Percentiles rank a stretch among this genome's conserved stretches.
Conservation (phyloP, 805 yeast genomes). For the Saccharomycopsis sp. region DNA sequence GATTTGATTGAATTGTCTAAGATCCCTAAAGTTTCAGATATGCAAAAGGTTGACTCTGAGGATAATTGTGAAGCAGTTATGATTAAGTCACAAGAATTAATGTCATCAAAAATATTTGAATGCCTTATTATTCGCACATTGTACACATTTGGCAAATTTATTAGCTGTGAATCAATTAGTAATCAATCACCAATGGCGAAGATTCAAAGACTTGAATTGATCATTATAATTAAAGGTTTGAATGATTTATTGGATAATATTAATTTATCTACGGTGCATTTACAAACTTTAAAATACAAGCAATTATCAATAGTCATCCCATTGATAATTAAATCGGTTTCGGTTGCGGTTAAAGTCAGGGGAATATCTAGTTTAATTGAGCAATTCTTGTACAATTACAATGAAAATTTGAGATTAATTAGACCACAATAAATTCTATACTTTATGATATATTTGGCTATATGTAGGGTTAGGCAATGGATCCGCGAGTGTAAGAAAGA, state of each 20-base stretch:
- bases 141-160: conserved; percentile 52
- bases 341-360: conserved; percentile 8
- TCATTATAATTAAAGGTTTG: conserved; percentile 39
- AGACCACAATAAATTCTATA: no score
- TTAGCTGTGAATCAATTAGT: conserved; percentile 55
- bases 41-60: neutral
- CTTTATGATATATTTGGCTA: no score
- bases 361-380: conserved; percentile 13
- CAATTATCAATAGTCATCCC: conserved; percentile 14
- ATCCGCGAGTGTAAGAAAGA: no score
- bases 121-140: conserved; percentile 53
- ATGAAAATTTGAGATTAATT: neutral
- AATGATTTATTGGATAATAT: conserved; percentile 23
- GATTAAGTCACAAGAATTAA: conserved; percentile 22
- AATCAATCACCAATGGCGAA: conserved; percentile 60
- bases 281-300: conserved; percentile 1
- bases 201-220: conserved; percentile 59
- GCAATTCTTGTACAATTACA: conserved; percentile 7
- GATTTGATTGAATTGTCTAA: conserved; percentile 41
- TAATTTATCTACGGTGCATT: conserved; percentile 4
- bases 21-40: conserved; percentile 19
- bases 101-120: conserved; percentile 32
- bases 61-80: neutral
- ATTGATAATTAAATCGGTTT: conserved; percentile 11
- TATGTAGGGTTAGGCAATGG: no score